Evolutionary conservation across 1,284 basidiomycete genomes (phyloP).

Genomic region (Sphagnurus paluster): DNA sequence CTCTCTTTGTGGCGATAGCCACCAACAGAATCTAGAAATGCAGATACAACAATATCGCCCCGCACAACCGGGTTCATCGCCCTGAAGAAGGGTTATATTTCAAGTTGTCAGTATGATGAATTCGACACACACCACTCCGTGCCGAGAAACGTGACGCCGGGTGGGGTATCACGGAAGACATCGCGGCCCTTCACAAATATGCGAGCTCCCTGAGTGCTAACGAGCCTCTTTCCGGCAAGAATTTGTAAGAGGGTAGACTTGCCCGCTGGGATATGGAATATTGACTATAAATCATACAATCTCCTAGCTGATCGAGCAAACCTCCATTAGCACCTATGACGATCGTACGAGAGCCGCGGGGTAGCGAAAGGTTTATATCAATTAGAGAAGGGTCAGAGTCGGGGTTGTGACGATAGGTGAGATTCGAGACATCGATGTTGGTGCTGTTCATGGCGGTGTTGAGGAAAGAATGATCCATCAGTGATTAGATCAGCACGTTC

Average conservation of each 20-base stretch:
- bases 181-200: conserved; percentile 79
- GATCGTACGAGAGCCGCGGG: conserved; percentile 77
- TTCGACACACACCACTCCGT: conserved; percentile 73
- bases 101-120: conserved; percentile 1
- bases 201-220: conserved; percentile 56
- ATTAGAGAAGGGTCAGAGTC: conserved; percentile 51
- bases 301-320: conserved; percentile 29
- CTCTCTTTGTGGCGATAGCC: conserved; percentile 93
- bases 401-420: conserved; percentile 64
- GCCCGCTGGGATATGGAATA: conserved; percentile 61
- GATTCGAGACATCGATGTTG: conserved; percentile 47
- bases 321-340: conserved; percentile 93
- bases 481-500: conserved; percentile 19
- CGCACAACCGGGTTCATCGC: conserved; percentile 97
- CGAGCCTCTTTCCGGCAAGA: conserved; percentile 89
- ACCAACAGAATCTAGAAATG: conserved; percentile 93
- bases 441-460: conserved; percentile 18
- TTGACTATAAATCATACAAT: conserved; percentile 8
- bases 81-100: conserved; percentile 42
- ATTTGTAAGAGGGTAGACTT: conserved; percentile 96
- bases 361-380: conserved; percentile 67
- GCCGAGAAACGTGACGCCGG: conserved; percentile 88
- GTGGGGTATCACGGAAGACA: conserved; percentile 76
- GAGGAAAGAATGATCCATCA: conserved; percentile 4
- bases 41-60: conserved; percentile 84